phyloP scores from a whole-genome alignment of 2,329 filamentous ascomycete genomes.

The Hypoxylon sp. region DNA sequence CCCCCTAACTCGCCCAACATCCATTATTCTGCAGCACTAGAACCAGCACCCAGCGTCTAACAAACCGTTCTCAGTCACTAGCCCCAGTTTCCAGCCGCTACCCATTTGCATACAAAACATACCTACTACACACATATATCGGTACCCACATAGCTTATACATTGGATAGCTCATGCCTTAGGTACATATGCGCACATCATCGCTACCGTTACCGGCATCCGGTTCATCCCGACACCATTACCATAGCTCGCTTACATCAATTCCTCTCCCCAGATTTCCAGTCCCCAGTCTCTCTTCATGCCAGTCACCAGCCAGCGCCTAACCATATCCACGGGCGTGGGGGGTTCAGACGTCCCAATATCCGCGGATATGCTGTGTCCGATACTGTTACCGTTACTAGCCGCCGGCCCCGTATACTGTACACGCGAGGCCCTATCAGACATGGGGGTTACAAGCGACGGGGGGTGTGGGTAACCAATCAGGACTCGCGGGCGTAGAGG shows the following conservation, averaged over 20 bases:
- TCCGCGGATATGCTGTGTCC: conserved; percentile 4
- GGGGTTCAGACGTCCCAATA: conserved; percentile 1
- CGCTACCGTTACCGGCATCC: conserved; percentile 36
- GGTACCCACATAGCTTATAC: neutral
- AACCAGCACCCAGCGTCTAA: neutral
- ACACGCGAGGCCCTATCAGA: conserved; percentile 8
- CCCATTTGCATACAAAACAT: neutral
- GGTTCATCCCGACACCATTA: conserved; percentile 26
- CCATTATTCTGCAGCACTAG: neutral
- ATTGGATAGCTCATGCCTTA: neutral
- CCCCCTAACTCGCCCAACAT: conserved; percentile 4
- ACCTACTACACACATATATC: neutral
- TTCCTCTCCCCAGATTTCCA: neutral
- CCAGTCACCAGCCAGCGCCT: neutral
- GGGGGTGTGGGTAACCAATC: conserved; percentile 6
- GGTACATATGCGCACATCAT: conserved; percentile 24
- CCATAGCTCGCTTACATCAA: neutral
- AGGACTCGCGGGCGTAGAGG: neutral
- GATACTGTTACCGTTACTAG: conserved; percentile 38
- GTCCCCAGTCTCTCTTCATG: neutral
- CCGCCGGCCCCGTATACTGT: conserved; percentile 29
- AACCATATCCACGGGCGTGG: conserved; percentile 6
- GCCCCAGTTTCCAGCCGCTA: neutral
- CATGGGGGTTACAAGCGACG: conserved; percentile 4
- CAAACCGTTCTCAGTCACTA: conserved; percentile 1